Base-by-base conservation (phyloP, 1,284 basidiomycete species). In the Cutaneotrichosporon dermatis region DNA sequence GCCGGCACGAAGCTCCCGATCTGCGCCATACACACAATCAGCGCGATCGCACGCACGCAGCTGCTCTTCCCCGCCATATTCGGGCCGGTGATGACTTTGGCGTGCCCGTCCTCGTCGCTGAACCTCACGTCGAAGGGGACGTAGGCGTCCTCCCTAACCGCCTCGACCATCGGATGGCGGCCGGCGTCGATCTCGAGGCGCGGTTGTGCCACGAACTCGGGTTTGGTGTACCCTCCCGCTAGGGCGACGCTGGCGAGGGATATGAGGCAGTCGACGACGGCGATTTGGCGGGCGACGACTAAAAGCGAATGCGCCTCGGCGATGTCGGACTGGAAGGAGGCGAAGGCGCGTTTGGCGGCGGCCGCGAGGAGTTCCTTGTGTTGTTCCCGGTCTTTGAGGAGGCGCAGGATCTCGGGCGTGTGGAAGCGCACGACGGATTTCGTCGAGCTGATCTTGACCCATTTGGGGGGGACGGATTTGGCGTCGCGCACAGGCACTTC, bases 391-490 rank as follows among this genome's bases (percentile, higher is more conserved):
- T 91, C 86, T 64, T 88, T 83, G 1, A 88, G 74, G 76, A 89
- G 84, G 15, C 79, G 75, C 54, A 85, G 82, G 15, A 90, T 83
- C 37, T 82, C 81, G 0, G 92, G 91, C 0, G 92, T 86, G 55
- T 89, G 88, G 74, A 90, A 97, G n/a, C 95, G 83, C 50, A 86
- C 84, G 34, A 83, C 79, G 15, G 79, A 79, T 75, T 88, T 93
- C 0, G 93, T 97, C 89, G 84, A 86, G 41, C 86, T 90, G 52
- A 93, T 81, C 43, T 89, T 80, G 50, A 85, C 80, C 93, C 94
- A 99, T 58, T 84, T 83, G 6, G 83, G 82, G 0, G 95, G 95
- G 3, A 92, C 85, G 9, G 83, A 83, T 62, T 84, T 83, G 11
- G 86, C 85, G 50, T 91, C 89, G 7, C 81, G 81, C 53, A 85